Base-by-base conservation (phyloP, 148 eudicot species). In the Nyssa sinensis region DNA sequence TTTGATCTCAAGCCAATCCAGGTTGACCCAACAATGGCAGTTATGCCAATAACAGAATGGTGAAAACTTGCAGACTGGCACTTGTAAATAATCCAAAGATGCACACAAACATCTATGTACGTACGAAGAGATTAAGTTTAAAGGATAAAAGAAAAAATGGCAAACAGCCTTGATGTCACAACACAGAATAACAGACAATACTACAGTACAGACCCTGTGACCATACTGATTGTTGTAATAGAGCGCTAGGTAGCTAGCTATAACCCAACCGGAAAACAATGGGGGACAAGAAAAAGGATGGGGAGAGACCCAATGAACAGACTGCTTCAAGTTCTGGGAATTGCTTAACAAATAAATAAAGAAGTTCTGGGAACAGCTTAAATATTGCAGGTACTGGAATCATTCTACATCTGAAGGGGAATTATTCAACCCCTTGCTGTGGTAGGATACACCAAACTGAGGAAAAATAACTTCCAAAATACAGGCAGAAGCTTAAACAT, bases 1-100 rank as follows among this genome's bases (percentile, higher is more conserved):
- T 66, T 37, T 41, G 70, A 1, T 65, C 34, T 44, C 58, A 41
- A 67, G 19, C 71, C 58, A 67, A 67, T 44, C 14, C 12, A 28
- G 58, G 34, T 47, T 27, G 57, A 28, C 71, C 57, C 2, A 12
- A 47, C 11, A 67, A 27, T 31, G 5, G 4, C 57, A 67, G 13
- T 27, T 31, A 23, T 3, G 59, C 21, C 59, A 55, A 19, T n/a
- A 55, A 17, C 25, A 55, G 21, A 55, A 55, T 55, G 59, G 59
- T 55, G 0, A 19, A 55, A 55, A 55, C 21, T 13, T 17, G 59
- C 7, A 55, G 4, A 19, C 44, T 9, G 44, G 9, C 9, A 37
- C 44, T 37, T 37, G 44, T 37, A 37, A 37, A 37, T 37, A 3
- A 37, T 37, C 44, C 9, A 49, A 11, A 49, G 21, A 10, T 49